Evolutionary conservation across 2,329 filamentous ascomycete genomes (phyloP), one percentile per base, ranked within the genome.

Genomic region (Microcera coccophila): DNA sequence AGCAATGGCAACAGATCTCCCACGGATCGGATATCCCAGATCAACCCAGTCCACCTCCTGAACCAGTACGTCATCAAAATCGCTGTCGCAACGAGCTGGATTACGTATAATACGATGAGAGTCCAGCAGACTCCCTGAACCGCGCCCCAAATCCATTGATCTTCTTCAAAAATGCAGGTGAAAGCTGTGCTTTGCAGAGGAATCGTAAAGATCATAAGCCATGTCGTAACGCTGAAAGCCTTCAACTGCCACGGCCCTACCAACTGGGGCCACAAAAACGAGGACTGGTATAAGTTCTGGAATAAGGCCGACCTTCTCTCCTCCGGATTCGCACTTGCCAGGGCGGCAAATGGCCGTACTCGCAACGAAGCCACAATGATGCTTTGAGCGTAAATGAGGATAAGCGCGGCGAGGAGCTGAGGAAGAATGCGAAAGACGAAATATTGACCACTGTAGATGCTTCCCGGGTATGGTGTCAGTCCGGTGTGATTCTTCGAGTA

Each of bases 341-440:
- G 82, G n/a, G 81, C 75, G 17, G 81, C 77, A 62, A 94, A 94
- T 0, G 90, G 90, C 29, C 86, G 71, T 11, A 87, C 78, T 44
- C 91, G 82, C 50, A 85, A 81, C n/a, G 90, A 76, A 3, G 90
- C 81, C 1, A 77, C 74, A 53, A 89, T 78, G 29, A 95, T 72
- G 52, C 82, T 79, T 56, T 95, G 84, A 1, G 87, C 76, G 73
- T 87, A 95, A 5, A 96, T 63, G 35, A 93, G 73, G 26, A 95
- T 68, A 11, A 84, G 52, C 16, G 81, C 81, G 0, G 83, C 87
- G 12, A 94, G 60, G 0, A 95, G 69, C 43, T 90, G 88, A 2
- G 91, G 90, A 2, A 96, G 69, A 50, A 95, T 87, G 48, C 89
- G 79, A 63, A 95, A 93, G 36, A 94, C 66, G 62, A 96, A 95